Evolutionary conservation across 2,329 filamentous ascomycete species (phyloP), one percentile per base, ranked within the genome.

Genomic region (Fusarium veterinarium): DNA sequence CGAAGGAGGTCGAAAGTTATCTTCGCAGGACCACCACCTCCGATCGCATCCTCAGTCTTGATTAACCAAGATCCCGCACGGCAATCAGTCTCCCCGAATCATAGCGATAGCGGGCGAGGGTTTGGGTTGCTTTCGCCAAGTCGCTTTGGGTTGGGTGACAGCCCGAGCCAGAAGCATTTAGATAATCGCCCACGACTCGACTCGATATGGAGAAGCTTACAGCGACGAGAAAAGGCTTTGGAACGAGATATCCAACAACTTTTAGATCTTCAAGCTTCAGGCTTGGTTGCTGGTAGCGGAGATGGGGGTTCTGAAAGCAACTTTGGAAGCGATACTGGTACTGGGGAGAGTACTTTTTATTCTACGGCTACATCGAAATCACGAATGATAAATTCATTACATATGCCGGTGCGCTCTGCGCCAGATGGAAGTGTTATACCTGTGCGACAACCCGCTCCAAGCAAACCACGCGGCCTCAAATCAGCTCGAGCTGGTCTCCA

Each of bases 401-500:
- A 86, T 41, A 76, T 83, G 3, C 80, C 81, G 1, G 78, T 80
- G 5, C 78, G 77, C 10, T 80, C 83, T 1, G 84, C 82, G 0
- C 72, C 81, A 2, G 80, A 84, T 9, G 86, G 86, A 13, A 83
- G 83, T n/a, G 82, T 91, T 49, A 84, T 90, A n/a, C 91, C 90
- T 3, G 87, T 90, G 41, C 87, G 86, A 33, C 90, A 91, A 71
- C 90, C 90, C 1, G 83, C 83, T 35, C 70, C 74, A 20, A 75
- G 82, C 46, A 86, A 85, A 61, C 88, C 86, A 40, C 79, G 89
- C 13, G 87, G 90, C 0, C 83, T 95, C 19, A 85, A 86, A 33
- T 86, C 87, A 23, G 91, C 92, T 2, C 86, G 93, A n/a, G 85
- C 86, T 33, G 91, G 90, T 0, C 86, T 95, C 12, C 86, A 88